Evolutionary conservation across 352 stramenopile genomes (phyloP), one percentile per base, ranked within the genome.

Genomic region (Globisporangium splendens): DNA sequence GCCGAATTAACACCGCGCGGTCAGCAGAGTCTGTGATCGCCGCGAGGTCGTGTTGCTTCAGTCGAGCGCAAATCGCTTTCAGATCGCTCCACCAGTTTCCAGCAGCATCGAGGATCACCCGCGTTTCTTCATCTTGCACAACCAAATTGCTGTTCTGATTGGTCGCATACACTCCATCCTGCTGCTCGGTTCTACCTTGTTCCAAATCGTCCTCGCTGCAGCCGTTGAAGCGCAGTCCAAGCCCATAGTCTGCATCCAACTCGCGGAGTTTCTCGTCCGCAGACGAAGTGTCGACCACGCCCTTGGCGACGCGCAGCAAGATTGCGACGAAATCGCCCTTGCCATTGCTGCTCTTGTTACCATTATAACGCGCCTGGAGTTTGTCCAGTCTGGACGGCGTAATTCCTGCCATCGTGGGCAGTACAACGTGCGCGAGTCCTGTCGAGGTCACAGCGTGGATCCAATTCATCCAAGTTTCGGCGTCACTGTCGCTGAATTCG

Each of bases 41-140:
- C 17, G 57, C 57, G n/a, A 83, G 42, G 8, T 66, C 67, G 21
- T 39, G 67, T 8, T 64, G 20, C 8, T 55, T 54, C 7, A 93
- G 65, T 10, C 50, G 38, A n/a, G 38, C 42, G 58, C 79, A 89
- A 43, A 91, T 63, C 0, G 39, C 42, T 6, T 68, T 59, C 11
- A 91, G 62, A 55, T 93, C 83, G 21, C 65, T 74, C 80, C 80
- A 93, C 83, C 83, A 93, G 47, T 93, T 88, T 0, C 80, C 79
- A 3, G 71, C 65, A 15, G 58, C 52, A 15, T 74, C 66, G 2
- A 78, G 28, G 39, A 92, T 81, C 14, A 73, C 20, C 1, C 66
- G 42, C 3, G 59, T 46, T 49, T 88, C 77, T 24, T 66, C 44
- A n/a, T 50, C 10, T 52, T 55, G 24, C 1, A 13, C 22, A 2